Conservation (phyloP, 2,329 filamentous ascomycete species). For the Talaromyces piceae region DNA sequence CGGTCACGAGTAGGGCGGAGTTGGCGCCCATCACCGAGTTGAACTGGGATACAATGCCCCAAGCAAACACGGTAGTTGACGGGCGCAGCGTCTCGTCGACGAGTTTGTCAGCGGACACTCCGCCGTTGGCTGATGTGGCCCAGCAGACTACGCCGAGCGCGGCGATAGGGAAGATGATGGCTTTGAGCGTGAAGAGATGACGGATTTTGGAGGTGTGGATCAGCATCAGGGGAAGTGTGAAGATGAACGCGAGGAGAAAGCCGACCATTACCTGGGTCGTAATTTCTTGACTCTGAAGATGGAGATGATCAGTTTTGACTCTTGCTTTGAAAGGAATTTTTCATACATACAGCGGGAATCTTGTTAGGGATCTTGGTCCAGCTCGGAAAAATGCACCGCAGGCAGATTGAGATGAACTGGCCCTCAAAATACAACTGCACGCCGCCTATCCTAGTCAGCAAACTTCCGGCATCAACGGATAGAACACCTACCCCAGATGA, state of each 20-base stretch:
- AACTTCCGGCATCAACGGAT: not conserved
- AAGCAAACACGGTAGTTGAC: slow-evolving; percentile 24
- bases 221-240: slow-evolving; percentile 22
- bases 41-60: slow-evolving; percentile 33
- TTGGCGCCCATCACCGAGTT: slow-evolving; percentile 33
- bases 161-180: slow-evolving; percentile 28
- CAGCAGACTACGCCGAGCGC: slow-evolving; percentile 32
- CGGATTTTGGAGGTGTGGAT: slow-evolving; percentile 31
- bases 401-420: slow-evolving; percentile 20
- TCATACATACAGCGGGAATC: slow-evolving; percentile 15
- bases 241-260: slow-evolving; percentile 19
- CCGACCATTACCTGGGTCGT: slow-evolving; percentile 19
- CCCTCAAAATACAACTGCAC: slow-evolving; percentile 18
- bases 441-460: slow-evolving; percentile 10
- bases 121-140: slow-evolving; percentile 21
- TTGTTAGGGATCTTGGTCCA: slow-evolving; percentile 18
- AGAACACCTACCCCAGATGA: slow-evolving; percentile 15
- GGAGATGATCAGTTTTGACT: not conserved
- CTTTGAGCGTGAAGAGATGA: slow-evolving; percentile 31
- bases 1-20: slow-evolving; percentile 29
- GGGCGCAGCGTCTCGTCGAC: slow-evolving; percentile 11
- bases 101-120: slow-evolving; percentile 15
- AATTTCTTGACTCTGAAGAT: slow-evolving; percentile 16
- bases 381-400: slow-evolving; percentile 20
- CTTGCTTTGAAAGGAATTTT: not conserved